Conservation (phyloP, 768 basidiomycete species). For the Amylocystis lapponica region DNA sequence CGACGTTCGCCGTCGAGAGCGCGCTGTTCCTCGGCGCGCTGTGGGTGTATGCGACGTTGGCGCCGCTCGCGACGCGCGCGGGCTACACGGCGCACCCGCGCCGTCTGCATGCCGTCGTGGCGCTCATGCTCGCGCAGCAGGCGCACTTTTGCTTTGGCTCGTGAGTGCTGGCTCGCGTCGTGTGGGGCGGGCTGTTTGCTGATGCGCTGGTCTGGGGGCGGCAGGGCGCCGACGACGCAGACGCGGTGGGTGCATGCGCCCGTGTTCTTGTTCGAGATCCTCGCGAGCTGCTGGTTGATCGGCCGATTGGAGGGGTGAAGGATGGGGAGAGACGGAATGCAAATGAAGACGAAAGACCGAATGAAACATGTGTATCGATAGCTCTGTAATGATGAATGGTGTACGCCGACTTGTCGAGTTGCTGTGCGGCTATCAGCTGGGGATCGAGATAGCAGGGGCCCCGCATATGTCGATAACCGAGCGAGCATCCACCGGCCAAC, state of each 20-base stretch:
- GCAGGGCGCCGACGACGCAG: constrained; percentile 24
- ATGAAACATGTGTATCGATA: no score
- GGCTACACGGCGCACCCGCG: constrained; percentile 17
- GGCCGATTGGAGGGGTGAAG: constrained; percentile 22
- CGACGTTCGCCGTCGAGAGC: constrained; percentile 21
- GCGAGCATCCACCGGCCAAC: no score
- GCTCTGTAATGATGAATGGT: no score
- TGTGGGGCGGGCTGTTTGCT: background rate
- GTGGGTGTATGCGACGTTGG: constrained; percentile 19
- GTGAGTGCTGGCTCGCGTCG: constrained; percentile 11
- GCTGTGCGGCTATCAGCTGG: no score
- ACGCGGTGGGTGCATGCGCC: constrained; percentile 27
- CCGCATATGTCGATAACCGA: no score
- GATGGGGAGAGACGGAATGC: no score
- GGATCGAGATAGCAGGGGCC: no score
- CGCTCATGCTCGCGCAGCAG: constrained; percentile 21
- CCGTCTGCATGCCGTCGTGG: constrained; percentile 16
- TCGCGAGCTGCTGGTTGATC: constrained; percentile 22
- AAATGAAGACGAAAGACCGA: no score
- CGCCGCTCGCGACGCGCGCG: constrained; percentile 17
- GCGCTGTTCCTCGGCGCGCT: constrained; percentile 22
- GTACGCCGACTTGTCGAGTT: no score
- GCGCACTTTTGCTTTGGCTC: constrained; percentile 24
- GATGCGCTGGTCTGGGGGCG: no score
- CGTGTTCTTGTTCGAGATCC: constrained; percentile 21